Percentiles rank a stretch among this genome's conserved stretches.
Conservation (phyloP, 495 filamentous ascomycete genomes). For the Penicillium coprophilum region DNA sequence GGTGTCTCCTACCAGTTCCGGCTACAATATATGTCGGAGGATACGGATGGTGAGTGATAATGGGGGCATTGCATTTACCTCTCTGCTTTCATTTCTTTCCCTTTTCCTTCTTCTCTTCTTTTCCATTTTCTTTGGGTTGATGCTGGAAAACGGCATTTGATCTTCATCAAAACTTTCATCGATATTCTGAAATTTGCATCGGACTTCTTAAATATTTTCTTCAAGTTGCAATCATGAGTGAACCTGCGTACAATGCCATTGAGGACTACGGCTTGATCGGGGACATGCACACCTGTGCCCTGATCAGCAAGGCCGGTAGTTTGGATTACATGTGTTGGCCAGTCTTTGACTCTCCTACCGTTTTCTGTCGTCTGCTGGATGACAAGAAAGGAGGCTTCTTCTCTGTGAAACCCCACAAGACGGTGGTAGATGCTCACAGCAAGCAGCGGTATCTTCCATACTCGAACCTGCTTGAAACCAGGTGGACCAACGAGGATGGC, state of each 20-base stretch:
- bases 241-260: slow-evolving; percentile 59
- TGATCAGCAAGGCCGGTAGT: slow-evolving; percentile 68
- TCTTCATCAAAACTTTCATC: not conserved
- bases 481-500: slow-evolving; percentile 69
- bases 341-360: slow-evolving; percentile 64
- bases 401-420: slow-evolving; percentile 53
- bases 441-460: slow-evolving; percentile 72
- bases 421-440: slow-evolving; percentile 52
- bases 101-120: not conserved
- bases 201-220: not conserved
- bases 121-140: not conserved
- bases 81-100: not conserved
- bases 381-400: slow-evolving; percentile 70
- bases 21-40: slow-evolving; percentile 19
- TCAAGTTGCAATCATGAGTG: slow-evolving; percentile 18
- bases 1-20: slow-evolving; percentile 15
- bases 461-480: slow-evolving; percentile 67
- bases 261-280: slow-evolving; percentile 76
- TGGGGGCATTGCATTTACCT: slow-evolving; percentile 1
- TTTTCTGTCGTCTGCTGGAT: slow-evolving; percentile 68
- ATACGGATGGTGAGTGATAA: slow-evolving; percentile 1
- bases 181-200: not conserved
- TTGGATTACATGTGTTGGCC: slow-evolving; percentile 79
- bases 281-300: slow-evolving; percentile 74
- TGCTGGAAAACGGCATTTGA: slow-evolving; percentile 1